Evolutionary conservation across 208 protist species (phyloP).

Genomic region (Leishmania gerbilli): DNA sequence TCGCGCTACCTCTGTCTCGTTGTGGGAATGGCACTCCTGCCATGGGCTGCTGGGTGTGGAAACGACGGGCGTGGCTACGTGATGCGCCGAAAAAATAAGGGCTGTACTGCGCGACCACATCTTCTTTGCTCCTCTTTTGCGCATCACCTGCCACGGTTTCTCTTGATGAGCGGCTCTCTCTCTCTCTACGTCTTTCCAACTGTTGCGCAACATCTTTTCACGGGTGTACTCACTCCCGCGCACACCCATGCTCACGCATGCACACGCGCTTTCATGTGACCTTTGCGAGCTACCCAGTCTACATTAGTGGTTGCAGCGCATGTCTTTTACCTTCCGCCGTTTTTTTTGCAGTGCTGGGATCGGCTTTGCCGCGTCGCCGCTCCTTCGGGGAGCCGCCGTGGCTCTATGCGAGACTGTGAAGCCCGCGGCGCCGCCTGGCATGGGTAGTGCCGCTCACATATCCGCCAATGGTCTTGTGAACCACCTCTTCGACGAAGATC

Average conservation of each 20-base stretch:
- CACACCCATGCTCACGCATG: neutral
- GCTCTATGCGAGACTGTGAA: slow-evolving; percentile 31
- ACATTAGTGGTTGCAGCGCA: neutral
- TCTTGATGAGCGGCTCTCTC: neutral
- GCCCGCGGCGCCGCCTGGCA: slow-evolving; percentile 3
- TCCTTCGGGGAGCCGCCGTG: slow-evolving; percentile 27
- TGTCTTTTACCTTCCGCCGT: slow-evolving; percentile 33
- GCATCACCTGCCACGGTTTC: neutral
- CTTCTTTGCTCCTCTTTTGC: neutral
- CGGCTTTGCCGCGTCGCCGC: slow-evolving; percentile 34
- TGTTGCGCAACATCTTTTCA: neutral
- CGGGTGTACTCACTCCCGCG: neutral
- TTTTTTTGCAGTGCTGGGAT: slow-evolving; percentile 26
- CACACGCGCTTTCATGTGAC: neutral
- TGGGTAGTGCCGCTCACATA: slow-evolving; percentile 10
- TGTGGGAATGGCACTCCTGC: neutral
- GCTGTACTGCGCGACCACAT: too few species aligned
- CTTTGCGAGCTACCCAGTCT: neutral
- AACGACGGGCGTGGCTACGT: neutral
- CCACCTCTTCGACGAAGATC: slow-evolving; percentile 24
- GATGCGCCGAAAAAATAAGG: neutral
- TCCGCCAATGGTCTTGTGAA: slow-evolving; percentile 39
- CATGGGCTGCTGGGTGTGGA: neutral
- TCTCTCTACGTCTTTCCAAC: neutral
- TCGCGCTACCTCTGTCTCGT: neutral